Percentiles rank a stretch among this genome's conserved stretches.
These are phyloP conservation scores for Sclerotinia sclerotiorum DNA, from an alignment of 2,329 filamentous ascomycete genomes.

Conservation along the genomic window DNA sequence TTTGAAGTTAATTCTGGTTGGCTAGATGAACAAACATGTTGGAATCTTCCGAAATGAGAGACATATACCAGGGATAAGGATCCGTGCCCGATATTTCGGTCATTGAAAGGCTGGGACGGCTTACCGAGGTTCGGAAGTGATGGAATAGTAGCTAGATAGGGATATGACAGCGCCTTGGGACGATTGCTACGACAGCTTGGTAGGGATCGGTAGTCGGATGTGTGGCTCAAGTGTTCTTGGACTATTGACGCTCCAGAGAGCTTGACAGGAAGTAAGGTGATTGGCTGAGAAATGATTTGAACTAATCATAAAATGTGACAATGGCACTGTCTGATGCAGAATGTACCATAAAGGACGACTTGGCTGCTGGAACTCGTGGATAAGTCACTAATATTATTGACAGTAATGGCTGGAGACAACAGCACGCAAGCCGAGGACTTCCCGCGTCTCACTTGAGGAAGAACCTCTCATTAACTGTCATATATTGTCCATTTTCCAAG, in stretches of 20 bases:
- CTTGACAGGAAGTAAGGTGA: background rate
- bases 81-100: slow-evolving; percentile 1
- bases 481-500: background rate
- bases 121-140: background rate
- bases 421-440: background rate
- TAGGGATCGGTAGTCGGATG: too few relatives aligned
- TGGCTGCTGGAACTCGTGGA: background rate
- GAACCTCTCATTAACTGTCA: background rate
- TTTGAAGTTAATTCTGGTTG: background rate
- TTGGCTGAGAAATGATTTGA: background rate
- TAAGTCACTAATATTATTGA: background rate
- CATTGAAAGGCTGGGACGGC: background rate
- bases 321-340: background rate
- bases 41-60: background rate
- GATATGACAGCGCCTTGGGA: background rate
- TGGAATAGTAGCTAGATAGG: background rate
- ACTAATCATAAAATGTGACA: background rate
- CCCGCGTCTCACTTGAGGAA: background rate
- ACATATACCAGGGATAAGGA: background rate
- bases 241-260: background rate
- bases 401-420: background rate
- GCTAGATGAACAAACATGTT: background rate
- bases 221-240: background rate
- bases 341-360: background rate
- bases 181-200: background rate